Percentiles rank a stretch among this genome's conserved stretches.
Evolutionary conservation across 768 basidiomycete species (phyloP).

Genomic region (Coprinopsis cinerea): DNA sequence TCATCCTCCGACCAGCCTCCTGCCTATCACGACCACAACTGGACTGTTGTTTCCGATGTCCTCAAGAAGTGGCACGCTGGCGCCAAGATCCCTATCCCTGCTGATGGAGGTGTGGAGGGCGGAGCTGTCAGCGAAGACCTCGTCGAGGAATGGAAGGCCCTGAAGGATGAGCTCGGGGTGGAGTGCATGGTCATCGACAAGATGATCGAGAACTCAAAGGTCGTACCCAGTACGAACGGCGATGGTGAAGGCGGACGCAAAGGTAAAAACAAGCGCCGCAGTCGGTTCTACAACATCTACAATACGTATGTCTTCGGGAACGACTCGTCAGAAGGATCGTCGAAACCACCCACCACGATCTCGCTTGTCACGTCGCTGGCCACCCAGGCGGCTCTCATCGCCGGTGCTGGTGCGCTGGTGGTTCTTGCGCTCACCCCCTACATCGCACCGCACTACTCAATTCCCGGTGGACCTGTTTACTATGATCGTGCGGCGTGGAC

Average conservation of each 20-base stretch:
- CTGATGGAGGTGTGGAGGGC: slow-evolving; percentile 12
- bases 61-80: slow-evolving; percentile 72
- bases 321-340: slow-evolving; percentile 25
- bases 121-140: slow-evolving; percentile 63
- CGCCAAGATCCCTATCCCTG: slow-evolving; percentile 37
- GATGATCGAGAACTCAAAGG: slow-evolving; percentile 40
- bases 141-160: slow-evolving; percentile 69
- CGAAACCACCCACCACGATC: slow-evolving; percentile 13
- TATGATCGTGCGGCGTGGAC: slow-evolving; percentile 78
- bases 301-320: slow-evolving; percentile 60
- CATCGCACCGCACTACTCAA: slow-evolving; percentile 47
- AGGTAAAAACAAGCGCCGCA: slow-evolving; percentile 24
- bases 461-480: slow-evolving; percentile 62
- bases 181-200: slow-evolving; percentile 75
- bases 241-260: slow-evolving; percentile 1
- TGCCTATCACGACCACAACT: slow-evolving; percentile 54
- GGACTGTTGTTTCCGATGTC: slow-evolving; percentile 48
- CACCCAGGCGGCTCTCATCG: slow-evolving; percentile 49
- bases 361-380: slow-evolving; percentile 21
- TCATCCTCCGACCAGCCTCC: slow-evolving; percentile 61
- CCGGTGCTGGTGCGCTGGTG: slow-evolving; percentile 57
- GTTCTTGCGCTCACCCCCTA: slow-evolving; percentile 58
- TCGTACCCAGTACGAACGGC: slow-evolving; percentile 12
- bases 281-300: slow-evolving; percentile 80
- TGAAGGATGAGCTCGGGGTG: slow-evolving; percentile 76